A percentile compares a stretch with the other conserved stretches of the same genome.
Conservation (phyloP, 129 eudicot genomes). For the Gnaphalium uliginosum region DNA sequence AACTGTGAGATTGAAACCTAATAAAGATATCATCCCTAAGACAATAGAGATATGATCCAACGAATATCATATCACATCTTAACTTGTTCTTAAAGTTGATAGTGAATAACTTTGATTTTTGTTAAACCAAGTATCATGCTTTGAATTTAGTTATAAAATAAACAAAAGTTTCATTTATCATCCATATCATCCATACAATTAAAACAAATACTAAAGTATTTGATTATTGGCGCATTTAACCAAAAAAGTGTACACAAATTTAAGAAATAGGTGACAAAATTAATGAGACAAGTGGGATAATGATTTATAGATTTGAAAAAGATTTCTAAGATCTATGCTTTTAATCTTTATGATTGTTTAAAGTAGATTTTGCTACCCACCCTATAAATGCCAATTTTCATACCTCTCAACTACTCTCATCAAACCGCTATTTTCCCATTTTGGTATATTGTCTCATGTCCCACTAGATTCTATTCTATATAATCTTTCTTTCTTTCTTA, state of each 20-base stretch:
- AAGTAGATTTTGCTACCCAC: constrained; percentile 41
- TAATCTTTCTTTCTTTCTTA: neutral
- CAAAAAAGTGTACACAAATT: neutral
- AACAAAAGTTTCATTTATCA: too few species aligned
- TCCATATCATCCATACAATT: too few species aligned
- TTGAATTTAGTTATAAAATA: too few species aligned
- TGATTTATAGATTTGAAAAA: constrained; percentile 36
- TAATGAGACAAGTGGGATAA: constrained; percentile 37
- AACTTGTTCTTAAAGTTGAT: too few species aligned
- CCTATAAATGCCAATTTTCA: constrained; percentile 34
- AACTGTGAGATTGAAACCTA: too few species aligned
- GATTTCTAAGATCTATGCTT: constrained; percentile 34
- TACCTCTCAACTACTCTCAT: constrained; percentile 28
- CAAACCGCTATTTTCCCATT: constrained; percentile 33
- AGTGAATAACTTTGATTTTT: too few species aligned
- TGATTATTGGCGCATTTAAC: neutral
- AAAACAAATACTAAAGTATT: too few species aligned
- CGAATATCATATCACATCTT: too few species aligned
- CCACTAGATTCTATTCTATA: constrained; percentile 26
- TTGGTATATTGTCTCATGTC: constrained; percentile 19
- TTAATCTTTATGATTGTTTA: constrained; percentile 36
- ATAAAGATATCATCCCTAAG: too few species aligned
- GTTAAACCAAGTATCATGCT: too few species aligned
- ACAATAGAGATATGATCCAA: too few species aligned
- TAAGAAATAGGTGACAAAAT: constrained; percentile 1